Percentiles rank a stretch among this genome's conserved stretches.
phyloP scores from a whole-genome alignment of 148 eudicot species.

The Arbutus unedo region DNA sequence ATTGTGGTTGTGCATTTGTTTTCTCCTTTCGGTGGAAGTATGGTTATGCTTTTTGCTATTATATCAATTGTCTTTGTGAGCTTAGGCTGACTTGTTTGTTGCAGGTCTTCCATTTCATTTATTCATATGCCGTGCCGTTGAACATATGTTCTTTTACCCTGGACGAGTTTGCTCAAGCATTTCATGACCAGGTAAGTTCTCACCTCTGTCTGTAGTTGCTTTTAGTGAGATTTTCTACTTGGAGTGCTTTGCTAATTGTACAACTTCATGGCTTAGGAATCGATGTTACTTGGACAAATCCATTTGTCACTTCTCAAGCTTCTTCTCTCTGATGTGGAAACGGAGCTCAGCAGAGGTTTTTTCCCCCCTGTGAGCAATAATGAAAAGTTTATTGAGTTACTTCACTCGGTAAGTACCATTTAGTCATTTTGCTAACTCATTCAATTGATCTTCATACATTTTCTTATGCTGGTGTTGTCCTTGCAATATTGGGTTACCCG shows the following conservation, averaged over 20 bases:
- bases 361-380: slow-evolving; percentile 55
- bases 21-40: not conserved
- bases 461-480: not conserved
- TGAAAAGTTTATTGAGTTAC: slow-evolving; percentile 60
- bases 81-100: slow-evolving; percentile 18
- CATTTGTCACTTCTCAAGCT: slow-evolving; percentile 64
- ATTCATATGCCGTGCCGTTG: slow-evolving; percentile 62
- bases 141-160: slow-evolving; percentile 67
- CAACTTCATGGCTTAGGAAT: slow-evolving; percentile 47
- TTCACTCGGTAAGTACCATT: slow-evolving; percentile 57
- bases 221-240: not conserved
- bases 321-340: slow-evolving; percentile 68
- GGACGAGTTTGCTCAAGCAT: slow-evolving; percentile 83
- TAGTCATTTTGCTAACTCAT: not conserved
- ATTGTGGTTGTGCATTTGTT: not conserved
- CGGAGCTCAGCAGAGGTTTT: slow-evolving; percentile 48
- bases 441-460: not conserved
- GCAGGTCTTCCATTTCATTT: slow-evolving; percentile 84
- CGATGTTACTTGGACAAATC: slow-evolving; percentile 71
- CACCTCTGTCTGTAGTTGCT: not conserved
- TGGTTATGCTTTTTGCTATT: not conserved
- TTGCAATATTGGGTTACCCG: not conserved
- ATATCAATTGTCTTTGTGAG: slow-evolving; percentile 16
- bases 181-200: slow-evolving; percentile 63
- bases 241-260: slow-evolving; percentile 9